Conservation (phyloP, 352 stramenopile species). For the Globisporangium rhizosaccharum region DNA sequence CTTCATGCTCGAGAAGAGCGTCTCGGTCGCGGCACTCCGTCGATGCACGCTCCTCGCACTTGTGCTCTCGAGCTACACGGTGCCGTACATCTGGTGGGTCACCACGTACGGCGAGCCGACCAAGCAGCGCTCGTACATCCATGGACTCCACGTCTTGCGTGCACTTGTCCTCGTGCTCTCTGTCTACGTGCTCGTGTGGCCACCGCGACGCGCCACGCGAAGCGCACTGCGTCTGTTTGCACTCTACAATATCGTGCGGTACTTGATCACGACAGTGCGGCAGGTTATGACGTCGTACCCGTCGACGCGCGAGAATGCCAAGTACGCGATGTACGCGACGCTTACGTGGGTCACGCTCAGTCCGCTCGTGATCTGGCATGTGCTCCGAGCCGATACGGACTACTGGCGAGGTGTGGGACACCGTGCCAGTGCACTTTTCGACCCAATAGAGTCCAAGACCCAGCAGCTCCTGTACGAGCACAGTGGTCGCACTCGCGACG, state of each 20-base stretch:
- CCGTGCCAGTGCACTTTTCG: slow-evolving; percentile 16
- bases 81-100: slow-evolving; percentile 20
- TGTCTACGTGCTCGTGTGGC: slow-evolving; percentile 28
- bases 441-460: background rate
- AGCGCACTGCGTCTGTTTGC: slow-evolving; percentile 25
- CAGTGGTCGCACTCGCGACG: slow-evolving; percentile 24
- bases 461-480: slow-evolving; percentile 24
- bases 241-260: slow-evolving; percentile 3
- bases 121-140: slow-evolving; percentile 11
- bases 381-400: slow-evolving; percentile 37
- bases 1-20: slow-evolving; percentile 42
- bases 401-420: slow-evolving; percentile 42
- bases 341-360: slow-evolving; percentile 19
- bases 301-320: slow-evolving; percentile 9
- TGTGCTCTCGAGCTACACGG: slow-evolving; percentile 20
- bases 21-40: slow-evolving; percentile 29
- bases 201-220: slow-evolving; percentile 24
- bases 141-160: slow-evolving; percentile 14
- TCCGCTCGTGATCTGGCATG: slow-evolving; percentile 36
- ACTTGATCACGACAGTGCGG: slow-evolving; percentile 5
- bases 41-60: slow-evolving; percentile 21
- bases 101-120: slow-evolving; percentile 9
- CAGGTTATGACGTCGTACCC: slow-evolving; percentile 19
- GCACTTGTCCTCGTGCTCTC: slow-evolving; percentile 18
- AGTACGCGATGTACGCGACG: slow-evolving; percentile 14